Evolutionary conservation across 768 basidiomycete genomes (phyloP).

Genomic region (Sistotremastrum niveocremeum): DNA sequence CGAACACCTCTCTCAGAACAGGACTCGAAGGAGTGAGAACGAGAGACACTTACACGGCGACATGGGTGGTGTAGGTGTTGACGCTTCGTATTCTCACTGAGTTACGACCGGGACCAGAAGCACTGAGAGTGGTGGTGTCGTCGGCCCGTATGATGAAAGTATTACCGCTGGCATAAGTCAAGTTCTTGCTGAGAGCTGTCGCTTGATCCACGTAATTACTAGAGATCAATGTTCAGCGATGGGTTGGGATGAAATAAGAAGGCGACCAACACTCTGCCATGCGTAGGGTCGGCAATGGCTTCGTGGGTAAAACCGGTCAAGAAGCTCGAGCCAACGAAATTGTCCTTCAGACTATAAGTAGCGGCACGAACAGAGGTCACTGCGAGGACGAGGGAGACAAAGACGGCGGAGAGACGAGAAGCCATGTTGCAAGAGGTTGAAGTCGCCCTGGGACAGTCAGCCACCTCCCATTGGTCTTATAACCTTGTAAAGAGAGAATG

Average conservation of each 20-base stretch:
- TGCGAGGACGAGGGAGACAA: no score
- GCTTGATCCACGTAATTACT: slow-evolving; percentile 37
- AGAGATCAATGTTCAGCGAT: not conserved
- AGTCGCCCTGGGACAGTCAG: no score
- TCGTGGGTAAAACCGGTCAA: slow-evolving; percentile 35
- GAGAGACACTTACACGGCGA: slow-evolving; percentile 21
- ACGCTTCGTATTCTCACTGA: slow-evolving; percentile 41
- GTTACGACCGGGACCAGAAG: slow-evolving; percentile 34
- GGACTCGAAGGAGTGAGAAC: slow-evolving; percentile 1
- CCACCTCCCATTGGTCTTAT: no score
- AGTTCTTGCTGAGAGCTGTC: slow-evolving; percentile 27
- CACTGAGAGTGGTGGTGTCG: slow-evolving; percentile 20
- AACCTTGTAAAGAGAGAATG: no score
- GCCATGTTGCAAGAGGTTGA: no score
- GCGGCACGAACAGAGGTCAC: not conserved
- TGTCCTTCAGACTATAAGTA: slow-evolving; percentile 16
- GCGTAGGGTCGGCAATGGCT: slow-evolving; percentile 43
- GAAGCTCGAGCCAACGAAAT: slow-evolving; percentile 28
- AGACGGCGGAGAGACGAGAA: no score
- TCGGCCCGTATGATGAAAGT: slow-evolving; percentile 51
- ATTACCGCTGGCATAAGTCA: slow-evolving; percentile 28
- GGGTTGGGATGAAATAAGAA: not conserved
- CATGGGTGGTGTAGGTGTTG: slow-evolving; percentile 28
- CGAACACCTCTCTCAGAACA: not conserved
- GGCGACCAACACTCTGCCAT: slow-evolving; percentile 35